Evolutionary conservation across 1,139 yeast species (phyloP), one percentile per base, ranked within the genome.

Genomic region (Pneumocystis murina): DNA sequence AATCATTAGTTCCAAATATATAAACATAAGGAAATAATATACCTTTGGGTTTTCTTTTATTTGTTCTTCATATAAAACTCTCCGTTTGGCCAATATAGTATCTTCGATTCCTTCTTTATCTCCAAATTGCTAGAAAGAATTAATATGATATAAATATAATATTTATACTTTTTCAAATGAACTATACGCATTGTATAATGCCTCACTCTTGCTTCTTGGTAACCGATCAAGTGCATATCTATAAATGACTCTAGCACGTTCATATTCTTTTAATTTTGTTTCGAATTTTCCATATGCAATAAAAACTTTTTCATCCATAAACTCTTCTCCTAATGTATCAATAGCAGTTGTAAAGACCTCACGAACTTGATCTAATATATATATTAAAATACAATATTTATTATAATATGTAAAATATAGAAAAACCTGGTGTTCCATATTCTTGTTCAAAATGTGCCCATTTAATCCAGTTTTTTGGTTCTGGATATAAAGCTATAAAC

Each of bases 261-360:
- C 90, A 71, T 75, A 75, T 69, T 88, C 94, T 57, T 79, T 75
- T 60, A 80, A 81, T 0, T 80, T 72, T 0, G 81, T 78, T 71
- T 91, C 97, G 89, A 90, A 90, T 59, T 77, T 75, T 0, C 91
- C 84, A 86, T 92, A 91, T 0, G 75, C 71, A 0, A 76, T 69
- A 1, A 84, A 68, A 3, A 83, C 65, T 54, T 71, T 70, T 55
- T 80, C 82, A 72, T 77, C 71, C 68, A 76, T 59, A 63, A 70
- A 69, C 20, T 72, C 72, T 2, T 66, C 74, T 16, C 72, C 72
- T 64, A 82, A 67, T 4, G 82, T 74, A 69, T 88, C 94, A 10
- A 85, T 78, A 0, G 89, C 86, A 1, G 83, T 71, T 39, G 86
- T 85, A 73, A 81, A 90, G 0, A 88, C 86, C 58, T 82, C 80